Evolutionary conservation across 768 basidiomycete species (phyloP).

Genomic region (Kwoniella sp.): DNA sequence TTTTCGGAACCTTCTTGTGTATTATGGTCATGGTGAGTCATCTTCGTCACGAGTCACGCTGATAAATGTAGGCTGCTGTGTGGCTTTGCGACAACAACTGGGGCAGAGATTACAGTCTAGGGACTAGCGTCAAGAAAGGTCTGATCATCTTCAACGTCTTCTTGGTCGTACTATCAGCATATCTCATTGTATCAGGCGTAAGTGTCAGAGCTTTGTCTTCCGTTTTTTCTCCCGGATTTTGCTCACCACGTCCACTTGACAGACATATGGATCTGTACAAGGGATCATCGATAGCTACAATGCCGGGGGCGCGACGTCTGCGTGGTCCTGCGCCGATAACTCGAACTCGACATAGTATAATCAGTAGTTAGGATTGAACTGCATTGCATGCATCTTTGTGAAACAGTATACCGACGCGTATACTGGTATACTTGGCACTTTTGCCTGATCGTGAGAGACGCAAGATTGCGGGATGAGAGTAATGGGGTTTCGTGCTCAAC

Average conservation of each 20-base stretch:
- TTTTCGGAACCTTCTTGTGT: slow-evolving; percentile 47
- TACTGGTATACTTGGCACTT: no score
- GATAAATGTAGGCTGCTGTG: slow-evolving; percentile 33
- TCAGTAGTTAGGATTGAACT: no score
- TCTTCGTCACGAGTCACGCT: background rate
- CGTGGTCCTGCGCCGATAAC: slow-evolving; percentile 22
- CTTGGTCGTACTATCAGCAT: slow-evolving; percentile 14
- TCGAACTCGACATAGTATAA: slow-evolving; percentile 19
- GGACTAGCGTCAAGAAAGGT: background rate
- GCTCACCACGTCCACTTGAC: background rate
- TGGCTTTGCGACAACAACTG: slow-evolving; percentile 42
- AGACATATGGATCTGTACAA: slow-evolving; percentile 22
- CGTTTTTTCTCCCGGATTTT: background rate
- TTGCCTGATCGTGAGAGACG: no score
- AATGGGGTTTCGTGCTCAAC: no score
- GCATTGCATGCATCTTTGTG: no score
- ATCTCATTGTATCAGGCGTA: slow-evolving; percentile 18
- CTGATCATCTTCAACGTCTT: slow-evolving; percentile 15
- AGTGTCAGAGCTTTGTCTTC: background rate
- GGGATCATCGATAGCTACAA: slow-evolving; percentile 17
- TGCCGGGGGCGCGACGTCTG: slow-evolving; percentile 9
- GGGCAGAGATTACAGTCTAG: background rate
- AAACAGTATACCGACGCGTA: no score
- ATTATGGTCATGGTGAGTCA: slow-evolving; percentile 22
- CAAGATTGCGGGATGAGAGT: no score